Percentiles rank a stretch among this genome's conserved stretches.
phyloP scores from a whole-genome alignment of 2,329 filamentous ascomycete species.

The Ceratocystis lukuohia region DNA sequence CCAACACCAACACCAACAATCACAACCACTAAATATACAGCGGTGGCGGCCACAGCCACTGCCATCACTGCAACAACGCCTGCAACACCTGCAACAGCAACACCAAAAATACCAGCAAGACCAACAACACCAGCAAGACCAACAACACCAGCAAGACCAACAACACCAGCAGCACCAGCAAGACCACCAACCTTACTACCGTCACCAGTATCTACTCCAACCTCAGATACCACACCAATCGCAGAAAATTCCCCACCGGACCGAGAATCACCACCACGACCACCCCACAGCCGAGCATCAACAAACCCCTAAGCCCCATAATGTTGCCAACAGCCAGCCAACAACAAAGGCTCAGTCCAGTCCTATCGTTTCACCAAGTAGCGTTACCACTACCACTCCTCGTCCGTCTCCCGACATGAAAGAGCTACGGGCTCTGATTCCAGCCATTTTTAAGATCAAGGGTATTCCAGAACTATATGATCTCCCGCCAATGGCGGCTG shows the following conservation, averaged over 20 bases:
- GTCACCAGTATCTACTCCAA: neutral
- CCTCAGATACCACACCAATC: neutral
- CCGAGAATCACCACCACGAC: neutral
- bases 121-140: no score
- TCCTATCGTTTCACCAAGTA: neutral
- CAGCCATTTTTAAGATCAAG: constrained; percentile 10
- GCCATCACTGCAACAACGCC: no score
- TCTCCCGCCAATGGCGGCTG: neutral
- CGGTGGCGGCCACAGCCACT: no score
- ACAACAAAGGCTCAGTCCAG: neutral
- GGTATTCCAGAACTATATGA: neutral
- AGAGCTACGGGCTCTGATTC: constrained; percentile 10
- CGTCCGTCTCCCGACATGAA: neutral
- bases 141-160: no score
- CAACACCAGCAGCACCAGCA: no score
- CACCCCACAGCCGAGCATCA: neutral
- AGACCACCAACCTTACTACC: no score
- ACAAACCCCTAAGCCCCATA: neutral
- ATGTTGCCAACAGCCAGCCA: neutral
- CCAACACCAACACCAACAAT: no score
- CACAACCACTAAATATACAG: no score
- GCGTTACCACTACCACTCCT: neutral
- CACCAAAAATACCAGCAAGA: no score
- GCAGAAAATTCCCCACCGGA: neutral
- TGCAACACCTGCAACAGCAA: no score